Evolutionary conservation across 2,329 filamentous ascomycete species (phyloP).

Genomic region (Alternaria brassicicola): DNA sequence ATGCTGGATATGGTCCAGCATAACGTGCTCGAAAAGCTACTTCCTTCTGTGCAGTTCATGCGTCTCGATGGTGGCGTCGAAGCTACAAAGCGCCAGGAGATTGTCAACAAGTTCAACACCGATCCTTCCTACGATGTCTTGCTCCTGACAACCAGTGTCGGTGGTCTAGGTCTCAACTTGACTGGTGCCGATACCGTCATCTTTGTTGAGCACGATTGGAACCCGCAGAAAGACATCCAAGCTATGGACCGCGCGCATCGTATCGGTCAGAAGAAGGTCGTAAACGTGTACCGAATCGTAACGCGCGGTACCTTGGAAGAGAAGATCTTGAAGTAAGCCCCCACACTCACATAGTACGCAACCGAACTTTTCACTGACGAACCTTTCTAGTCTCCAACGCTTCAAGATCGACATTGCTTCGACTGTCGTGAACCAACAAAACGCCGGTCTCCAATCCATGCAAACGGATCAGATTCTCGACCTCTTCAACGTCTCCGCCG

Average conservation of each 20-base stretch:
- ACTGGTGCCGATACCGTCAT: slow-evolving; percentile 98
- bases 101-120: slow-evolving; percentile 98
- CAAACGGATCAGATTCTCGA: slow-evolving; percentile 98
- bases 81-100: slow-evolving; percentile 91
- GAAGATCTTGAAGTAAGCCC: slow-evolving; percentile 82
- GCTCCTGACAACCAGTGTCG: slow-evolving; percentile 91
- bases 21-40: slow-evolving; percentile 84
- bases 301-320: slow-evolving; percentile 95
- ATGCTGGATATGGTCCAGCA: slow-evolving; percentile 99
- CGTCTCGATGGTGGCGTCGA: slow-evolving; percentile 95
- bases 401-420: slow-evolving; percentile 99
- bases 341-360: background rate
- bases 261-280: slow-evolving; percentile 99
- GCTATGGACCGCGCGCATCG: slow-evolving; percentile 98
- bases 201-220: slow-evolving; percentile 99
- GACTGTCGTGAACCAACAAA: slow-evolving; percentile 98
- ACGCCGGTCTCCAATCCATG: slow-evolving; percentile 92
- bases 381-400: slow-evolving; percentile 75
- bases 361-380: slow-evolving; percentile 13
- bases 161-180: slow-evolving; percentile 90
- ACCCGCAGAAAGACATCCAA: slow-evolving; percentile 97
- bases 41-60: slow-evolving; percentile 91
- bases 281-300: slow-evolving; percentile 97
- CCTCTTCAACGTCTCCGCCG: slow-evolving; percentile 76
- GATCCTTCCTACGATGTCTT: slow-evolving; percentile 96